phyloP scores from a whole-genome alignment of 1,284 basidiomycete genomes.

The Phlebopus sp. region DNA sequence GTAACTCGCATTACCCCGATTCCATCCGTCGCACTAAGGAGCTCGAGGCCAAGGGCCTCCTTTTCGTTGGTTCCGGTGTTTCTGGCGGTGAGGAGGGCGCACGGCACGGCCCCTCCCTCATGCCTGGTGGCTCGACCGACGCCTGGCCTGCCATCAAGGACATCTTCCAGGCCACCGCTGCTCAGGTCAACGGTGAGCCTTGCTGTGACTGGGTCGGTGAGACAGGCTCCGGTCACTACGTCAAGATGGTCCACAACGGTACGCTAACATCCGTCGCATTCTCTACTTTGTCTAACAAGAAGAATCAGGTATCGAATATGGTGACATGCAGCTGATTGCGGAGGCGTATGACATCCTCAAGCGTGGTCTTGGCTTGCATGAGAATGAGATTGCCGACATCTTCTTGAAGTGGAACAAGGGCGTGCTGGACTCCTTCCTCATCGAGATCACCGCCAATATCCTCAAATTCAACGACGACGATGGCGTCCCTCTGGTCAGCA shows the following conservation, averaged over 20 bases:
- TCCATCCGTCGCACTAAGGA: conserved; percentile 93
- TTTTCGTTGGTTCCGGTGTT: conserved; percentile 98
- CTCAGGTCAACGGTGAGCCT: conserved; percentile 93
- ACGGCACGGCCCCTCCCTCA: conserved; percentile 95
- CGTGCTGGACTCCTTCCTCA: conserved; percentile 98
- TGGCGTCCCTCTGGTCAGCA: conserved; percentile 85
- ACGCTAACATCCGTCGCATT: conserved; percentile 25
- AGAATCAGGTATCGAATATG: conserved; percentile 89
- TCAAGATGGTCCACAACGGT: conserved; percentile 99
- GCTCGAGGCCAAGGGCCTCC: conserved; percentile 90
- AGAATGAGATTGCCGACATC: conserved; percentile 87
- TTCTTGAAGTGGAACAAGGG: conserved; percentile 97
- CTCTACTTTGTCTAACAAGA: conserved; percentile 4
- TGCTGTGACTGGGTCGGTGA: conserved; percentile 99
- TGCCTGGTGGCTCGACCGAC: conserved; percentile 94
- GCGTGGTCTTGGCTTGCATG: conserved; percentile 84
- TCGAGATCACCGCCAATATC: conserved; percentile 96
- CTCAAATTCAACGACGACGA: conserved; percentile 97
- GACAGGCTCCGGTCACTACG: conserved; percentile 91
- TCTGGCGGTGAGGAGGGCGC: conserved; percentile 99
- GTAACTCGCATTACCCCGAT: conserved; percentile 99
- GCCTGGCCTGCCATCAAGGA: conserved; percentile 98
- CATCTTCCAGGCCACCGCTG: conserved; percentile 98
- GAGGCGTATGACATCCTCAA: conserved; percentile 99
- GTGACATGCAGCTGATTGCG: conserved; percentile 99